A percentile compares a stretch with the other conserved stretches of the same genome.
Conservation (phyloP, 345 rosid species). For the Luvunga scandens region DNA sequence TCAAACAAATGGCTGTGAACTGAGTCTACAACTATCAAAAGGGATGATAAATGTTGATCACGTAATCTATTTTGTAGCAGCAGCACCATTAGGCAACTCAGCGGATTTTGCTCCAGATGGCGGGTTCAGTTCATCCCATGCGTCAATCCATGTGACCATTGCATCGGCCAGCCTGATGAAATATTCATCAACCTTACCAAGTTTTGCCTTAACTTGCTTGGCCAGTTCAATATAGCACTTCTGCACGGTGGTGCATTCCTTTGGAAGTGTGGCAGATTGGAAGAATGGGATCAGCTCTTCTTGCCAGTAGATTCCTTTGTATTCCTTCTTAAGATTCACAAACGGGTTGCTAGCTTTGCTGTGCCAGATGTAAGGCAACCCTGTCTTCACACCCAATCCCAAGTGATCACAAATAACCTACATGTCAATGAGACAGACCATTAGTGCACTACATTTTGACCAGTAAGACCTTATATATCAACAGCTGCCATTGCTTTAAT, state of each 20-base stretch:
- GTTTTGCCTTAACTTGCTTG: slow-evolving; percentile 74
- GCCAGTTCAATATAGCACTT: slow-evolving; percentile 82
- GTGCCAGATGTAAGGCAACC: slow-evolving; percentile 89
- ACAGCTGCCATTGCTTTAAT: background rate
- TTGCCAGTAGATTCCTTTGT: slow-evolving; percentile 95
- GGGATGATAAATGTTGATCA: background rate
- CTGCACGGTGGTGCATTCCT: slow-evolving; percentile 82
- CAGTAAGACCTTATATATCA: slow-evolving; percentile 31
- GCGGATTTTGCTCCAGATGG: slow-evolving; percentile 32
- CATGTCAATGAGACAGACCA: background rate
- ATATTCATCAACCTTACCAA: slow-evolving; percentile 70
- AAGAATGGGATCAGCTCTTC: slow-evolving; percentile 93
- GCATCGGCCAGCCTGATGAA: slow-evolving; percentile 80
- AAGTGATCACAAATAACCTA: slow-evolving; percentile 88
- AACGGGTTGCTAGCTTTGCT: slow-evolving; percentile 96
- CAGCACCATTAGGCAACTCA: slow-evolving; percentile 21
- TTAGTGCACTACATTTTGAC: background rate
- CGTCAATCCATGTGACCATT: slow-evolving; percentile 90
- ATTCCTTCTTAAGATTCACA: slow-evolving; percentile 84
- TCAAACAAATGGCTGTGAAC: background rate
- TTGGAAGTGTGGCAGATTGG: slow-evolving; percentile 63
- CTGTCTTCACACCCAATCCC: slow-evolving; percentile 84
- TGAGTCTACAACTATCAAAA: slow-evolving; percentile 4
- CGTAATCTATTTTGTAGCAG: slow-evolving; percentile 25
- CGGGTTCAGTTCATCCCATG: slow-evolving; percentile 93